These are phyloP conservation scores for Stentor coeruleus DNA, from an alignment of 73 alveolate genomes.

Conservation along the genomic window DNA sequence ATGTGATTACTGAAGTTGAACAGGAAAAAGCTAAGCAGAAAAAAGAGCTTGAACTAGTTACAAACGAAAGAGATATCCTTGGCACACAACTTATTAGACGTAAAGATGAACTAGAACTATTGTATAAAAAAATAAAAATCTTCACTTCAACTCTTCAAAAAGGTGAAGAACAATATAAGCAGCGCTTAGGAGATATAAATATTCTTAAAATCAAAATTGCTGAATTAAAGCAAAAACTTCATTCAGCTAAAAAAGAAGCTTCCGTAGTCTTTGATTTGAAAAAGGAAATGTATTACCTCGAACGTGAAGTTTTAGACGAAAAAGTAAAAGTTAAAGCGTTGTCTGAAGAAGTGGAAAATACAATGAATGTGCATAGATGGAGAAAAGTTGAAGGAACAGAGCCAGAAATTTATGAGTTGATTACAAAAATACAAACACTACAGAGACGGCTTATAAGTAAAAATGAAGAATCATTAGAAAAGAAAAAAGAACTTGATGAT, in stretches of 20 bases:
- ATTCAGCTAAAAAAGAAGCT: conserved; percentile 67
- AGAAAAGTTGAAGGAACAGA: conserved; percentile 97
- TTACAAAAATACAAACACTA: conserved; percentile 84
- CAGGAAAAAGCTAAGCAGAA: conserved; percentile 68
- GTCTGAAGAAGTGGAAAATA: conserved; percentile 90
- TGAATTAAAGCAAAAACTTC: conserved; percentile 62
- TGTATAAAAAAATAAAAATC: conserved; percentile 91
- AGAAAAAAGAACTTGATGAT: conserved; percentile 78
- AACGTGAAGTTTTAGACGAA: conserved; percentile 79
- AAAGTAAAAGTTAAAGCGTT: conserved; percentile 90
- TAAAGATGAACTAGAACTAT: conserved; percentile 85
- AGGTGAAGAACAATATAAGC: conserved; percentile 81
- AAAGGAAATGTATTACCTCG: conserved; percentile 71
- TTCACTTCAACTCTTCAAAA: conserved; percentile 77
- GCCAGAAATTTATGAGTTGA: conserved; percentile 93
- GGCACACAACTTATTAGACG: conserved; percentile 93
- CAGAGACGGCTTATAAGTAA: conserved; percentile 86
- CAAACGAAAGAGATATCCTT: conserved; percentile 83
- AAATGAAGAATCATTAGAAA: conserved; percentile 89
- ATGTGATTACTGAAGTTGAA: conserved; percentile 76
- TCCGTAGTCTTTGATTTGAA: conserved; percentile 74
- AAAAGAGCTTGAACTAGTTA: conserved; percentile 74
- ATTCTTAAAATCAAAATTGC: conserved; percentile 74
- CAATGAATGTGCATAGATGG: conserved; percentile 95
- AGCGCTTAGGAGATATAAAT: conserved; percentile 78